Evolutionary conservation across 148 eudicot genomes (phyloP), one percentile per base, ranked within the genome.

Genomic region (Camellia granthamiana): DNA sequence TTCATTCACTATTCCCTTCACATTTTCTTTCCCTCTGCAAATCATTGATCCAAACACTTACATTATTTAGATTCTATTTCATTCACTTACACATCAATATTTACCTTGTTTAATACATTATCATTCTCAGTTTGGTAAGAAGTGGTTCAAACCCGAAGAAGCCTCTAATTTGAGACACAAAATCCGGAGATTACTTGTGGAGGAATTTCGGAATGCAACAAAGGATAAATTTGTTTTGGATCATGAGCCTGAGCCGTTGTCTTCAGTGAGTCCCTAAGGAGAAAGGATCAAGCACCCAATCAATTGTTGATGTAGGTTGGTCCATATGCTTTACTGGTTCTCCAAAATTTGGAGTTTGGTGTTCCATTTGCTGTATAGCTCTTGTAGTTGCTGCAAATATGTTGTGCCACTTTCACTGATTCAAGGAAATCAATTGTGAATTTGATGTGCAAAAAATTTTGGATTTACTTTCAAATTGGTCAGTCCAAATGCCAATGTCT

Each of bases 61-160:
- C n/a, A n/a, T n/a, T n/a, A n/a, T n/a, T n/a, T n/a, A n/a, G n/a
- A n/a, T n/a, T n/a, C n/a, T n/a, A n/a, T n/a, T n/a, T n/a, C n/a
- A n/a, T n/a, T n/a, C n/a, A n/a, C 18, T 68, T 76, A 5, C 8
- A n/a, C 52, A 42, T 69, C 74, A 10, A 58, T 38, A 6, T 67
- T 61, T 49, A 49, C 52, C 52, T 49, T 49, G 52, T 49, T 49
- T 49, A 49, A 49, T 49, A 49, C 52, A 49, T 49, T 49, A 7
- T 55, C 38, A 6, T 60, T 72, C 11, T 82, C 90, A 95, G 98
- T 89, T 95, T 83, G 93, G 91, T 47, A 89, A 62, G 74, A 63
- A 79, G 69, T 95, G 98, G 98, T 95, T 95, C 84, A 86, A 70
- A 84, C 94, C 97, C 15, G 88, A 83, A 84, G 94, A 91, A 62